These are phyloP conservation scores for Stylonectria norvegica DNA, from an alignment of 2,329 filamentous ascomycete genomes.

Conservation along the genomic window DNA sequence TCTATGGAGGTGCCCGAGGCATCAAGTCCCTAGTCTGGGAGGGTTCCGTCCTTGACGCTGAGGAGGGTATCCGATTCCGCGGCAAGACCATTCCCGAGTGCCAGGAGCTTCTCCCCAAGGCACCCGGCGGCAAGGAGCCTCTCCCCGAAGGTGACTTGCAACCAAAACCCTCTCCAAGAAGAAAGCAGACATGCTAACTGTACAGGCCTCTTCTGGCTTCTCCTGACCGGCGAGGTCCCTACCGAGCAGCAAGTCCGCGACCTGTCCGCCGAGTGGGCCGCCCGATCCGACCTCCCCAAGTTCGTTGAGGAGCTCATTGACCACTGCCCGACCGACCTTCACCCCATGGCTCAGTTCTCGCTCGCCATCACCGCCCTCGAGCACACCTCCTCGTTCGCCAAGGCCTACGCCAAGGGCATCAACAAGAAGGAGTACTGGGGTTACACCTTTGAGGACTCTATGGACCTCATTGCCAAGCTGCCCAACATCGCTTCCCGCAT, in stretches of 20 bases:
- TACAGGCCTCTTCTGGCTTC: slow-evolving; percentile 95
- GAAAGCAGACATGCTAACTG: slow-evolving; percentile 12
- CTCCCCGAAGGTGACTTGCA: slow-evolving; percentile 74
- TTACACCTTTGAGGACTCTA: slow-evolving; percentile 98
- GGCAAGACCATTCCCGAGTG: slow-evolving; percentile 99
- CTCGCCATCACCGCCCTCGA: slow-evolving; percentile 96
- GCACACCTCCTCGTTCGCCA: slow-evolving; percentile 95
- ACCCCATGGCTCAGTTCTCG: slow-evolving; percentile 99
- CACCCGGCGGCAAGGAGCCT: slow-evolving; percentile 92
- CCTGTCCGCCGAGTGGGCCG: slow-evolving; percentile 97
- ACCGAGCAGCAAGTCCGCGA: slow-evolving; percentile 97
- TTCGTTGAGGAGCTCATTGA: slow-evolving; percentile 99
- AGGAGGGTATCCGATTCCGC: slow-evolving; percentile 99
- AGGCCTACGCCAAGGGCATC: slow-evolving; percentile 98
- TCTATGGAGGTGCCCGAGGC: slow-evolving; percentile 97
- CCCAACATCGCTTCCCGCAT: slow-evolving; percentile 97
- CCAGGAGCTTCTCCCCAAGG: slow-evolving; percentile 96
- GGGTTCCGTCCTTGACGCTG: slow-evolving; percentile 93
- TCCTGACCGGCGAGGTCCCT: slow-evolving; percentile 95
- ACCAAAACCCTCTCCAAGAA: background rate
- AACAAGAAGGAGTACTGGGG: slow-evolving; percentile 99
- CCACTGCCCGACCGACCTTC: slow-evolving; percentile 96
- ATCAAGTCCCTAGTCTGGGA: slow-evolving; percentile 99
- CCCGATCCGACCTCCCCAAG: slow-evolving; percentile 93
- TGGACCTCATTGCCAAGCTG: slow-evolving; percentile 99